Conservation (phyloP, 73 alveolate species). For the Paramecium sonneborni region DNA sequence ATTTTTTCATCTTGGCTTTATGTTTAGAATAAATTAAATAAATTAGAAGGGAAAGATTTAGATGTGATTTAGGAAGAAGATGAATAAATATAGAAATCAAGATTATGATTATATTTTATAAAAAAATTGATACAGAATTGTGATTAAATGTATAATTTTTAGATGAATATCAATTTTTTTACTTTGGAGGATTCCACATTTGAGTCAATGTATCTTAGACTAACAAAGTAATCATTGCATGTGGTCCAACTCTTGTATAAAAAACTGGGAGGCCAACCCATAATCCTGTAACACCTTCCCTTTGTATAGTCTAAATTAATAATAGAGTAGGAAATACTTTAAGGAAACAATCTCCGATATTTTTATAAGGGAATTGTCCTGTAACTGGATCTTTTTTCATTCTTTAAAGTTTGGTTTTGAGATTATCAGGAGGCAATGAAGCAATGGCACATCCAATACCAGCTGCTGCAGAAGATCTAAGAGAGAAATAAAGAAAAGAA, state of each 20-base stretch:
- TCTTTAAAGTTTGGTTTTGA: slow-evolving; percentile 78
- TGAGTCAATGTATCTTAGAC: slow-evolving; percentile 52
- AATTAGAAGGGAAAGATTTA: not conserved
- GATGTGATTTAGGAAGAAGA: not conserved
- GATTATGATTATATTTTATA: not conserved
- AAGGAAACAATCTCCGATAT: slow-evolving; percentile 72
- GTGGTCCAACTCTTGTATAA: slow-evolving; percentile 80
- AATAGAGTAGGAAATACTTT: slow-evolving; percentile 48
- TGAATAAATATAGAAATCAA: not conserved
- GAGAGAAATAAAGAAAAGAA: not conserved
- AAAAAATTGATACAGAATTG: not conserved
- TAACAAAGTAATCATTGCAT: slow-evolving; percentile 81
- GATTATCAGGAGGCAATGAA: slow-evolving; percentile 86
- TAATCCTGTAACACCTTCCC: slow-evolving; percentile 81
- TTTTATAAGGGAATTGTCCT: slow-evolving; percentile 77
- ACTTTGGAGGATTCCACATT: slow-evolving; percentile 42
- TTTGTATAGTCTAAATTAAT: not conserved
- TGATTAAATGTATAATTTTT: not conserved
- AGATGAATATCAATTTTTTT: slow-evolving; percentile 1
- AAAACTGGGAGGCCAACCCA: slow-evolving; percentile 86
- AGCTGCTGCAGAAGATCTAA: slow-evolving; percentile 71
- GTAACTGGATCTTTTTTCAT: slow-evolving; percentile 70
- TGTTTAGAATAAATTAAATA: not conserved
- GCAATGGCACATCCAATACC: slow-evolving; percentile 76
- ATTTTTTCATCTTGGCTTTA: not conserved